Base-by-base conservation (phyloP, 2,329 filamentous ascomycete species). In the Calonectria crousiana region DNA sequence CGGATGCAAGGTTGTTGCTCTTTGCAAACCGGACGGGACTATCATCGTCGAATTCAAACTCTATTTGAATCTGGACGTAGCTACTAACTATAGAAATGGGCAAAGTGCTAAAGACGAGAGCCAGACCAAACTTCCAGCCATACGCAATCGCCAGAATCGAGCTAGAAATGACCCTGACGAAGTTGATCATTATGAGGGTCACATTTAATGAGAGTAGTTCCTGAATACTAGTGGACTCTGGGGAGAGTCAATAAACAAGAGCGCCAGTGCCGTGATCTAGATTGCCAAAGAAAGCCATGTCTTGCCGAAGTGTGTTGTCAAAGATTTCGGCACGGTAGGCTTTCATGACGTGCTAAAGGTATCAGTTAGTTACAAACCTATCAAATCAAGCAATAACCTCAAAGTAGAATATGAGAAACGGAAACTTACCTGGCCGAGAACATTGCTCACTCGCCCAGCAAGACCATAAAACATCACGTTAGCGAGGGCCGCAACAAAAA, bases 251-350 rank as follows among this genome's bases (percentile, higher is more conserved):
- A 0, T 84, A 83, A 0, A 85, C 85, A 2, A 87, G 81, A 0
- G 85, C 82, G 0, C 86, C 86, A 2, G 85, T 85, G 53, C 81
- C 81, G 47, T 86, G 84, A 6, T 82, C 79, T 0, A 83, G 80
- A 11, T 82, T 73, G 75, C 88, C 86, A 73, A 87, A 87, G 78
- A 87, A 88, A 14, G 84, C 75, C 81, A 92, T 89, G 73, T 91
- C 88, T 78, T 92, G 90, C 26, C 87, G 85, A 8, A 92, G 84
- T 1, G 90, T 88, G 64, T 88, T 89, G 60, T 86, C 84, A 70
- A 92, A 87, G n/a, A 86, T 78, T 60, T 87, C 84, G 11, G 77
- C 74, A 2, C 86, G 84, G 47, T 86, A 86, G 10, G 78, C 76
- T 16, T 77, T 81, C 78, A 84, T 83, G 32, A 85, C 74, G 30